These are phyloP conservation scores for Dictyostelium citrinum DNA, from an alignment of 78 protist species.

Conservation along the genomic window DNA sequence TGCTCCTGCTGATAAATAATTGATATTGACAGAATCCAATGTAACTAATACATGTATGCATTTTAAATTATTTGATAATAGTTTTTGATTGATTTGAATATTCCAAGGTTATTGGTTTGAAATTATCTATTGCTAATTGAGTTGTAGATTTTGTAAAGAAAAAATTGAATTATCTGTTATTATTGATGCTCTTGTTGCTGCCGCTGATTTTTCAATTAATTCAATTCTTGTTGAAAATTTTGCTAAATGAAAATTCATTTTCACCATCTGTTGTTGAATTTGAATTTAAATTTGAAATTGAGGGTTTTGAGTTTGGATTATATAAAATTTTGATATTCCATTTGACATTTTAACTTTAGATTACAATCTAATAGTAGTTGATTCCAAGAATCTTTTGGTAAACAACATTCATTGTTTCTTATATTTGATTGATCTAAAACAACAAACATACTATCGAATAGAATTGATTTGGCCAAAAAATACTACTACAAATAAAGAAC, in stretches of 20 bases:
- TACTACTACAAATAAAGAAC: no score
- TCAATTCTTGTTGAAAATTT: background rate
- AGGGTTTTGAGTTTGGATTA: background rate
- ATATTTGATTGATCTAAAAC: background rate
- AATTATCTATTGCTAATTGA: background rate
- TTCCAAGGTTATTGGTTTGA: background rate
- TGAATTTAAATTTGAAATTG: background rate
- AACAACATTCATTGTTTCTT: background rate
- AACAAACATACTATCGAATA: background rate
- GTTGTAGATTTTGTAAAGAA: background rate
- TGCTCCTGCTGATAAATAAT: background rate
- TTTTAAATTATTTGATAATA: background rate
- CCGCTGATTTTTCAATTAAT: background rate
- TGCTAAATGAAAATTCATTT: background rate
- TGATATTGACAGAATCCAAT: background rate
- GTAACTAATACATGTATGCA: constrained; percentile 2
- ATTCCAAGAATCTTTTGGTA: background rate
- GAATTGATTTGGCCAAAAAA: no score
- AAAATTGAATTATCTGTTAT: background rate
- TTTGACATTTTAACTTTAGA: background rate
- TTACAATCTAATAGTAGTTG: background rate
- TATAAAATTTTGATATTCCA: background rate
- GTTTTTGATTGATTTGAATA: constrained; percentile 7
- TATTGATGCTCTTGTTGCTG: no score
- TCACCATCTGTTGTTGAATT: background rate